Evolutionary conservation across 768 basidiomycete genomes (phyloP).

Genomic region (Lyophyllum decastes): DNA sequence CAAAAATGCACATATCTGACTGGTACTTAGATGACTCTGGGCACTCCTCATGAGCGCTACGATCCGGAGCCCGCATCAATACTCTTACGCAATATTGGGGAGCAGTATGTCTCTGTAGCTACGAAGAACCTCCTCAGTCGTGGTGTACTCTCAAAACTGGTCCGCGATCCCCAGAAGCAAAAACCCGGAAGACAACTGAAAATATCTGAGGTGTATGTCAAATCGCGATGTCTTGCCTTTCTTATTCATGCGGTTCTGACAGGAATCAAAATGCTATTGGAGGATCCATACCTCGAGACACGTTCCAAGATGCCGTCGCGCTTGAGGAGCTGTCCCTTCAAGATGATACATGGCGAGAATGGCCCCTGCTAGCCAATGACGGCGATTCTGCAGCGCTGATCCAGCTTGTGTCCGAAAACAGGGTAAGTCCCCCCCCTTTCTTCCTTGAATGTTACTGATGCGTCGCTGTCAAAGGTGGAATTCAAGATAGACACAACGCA

Average conservation of each 20-base stretch:
- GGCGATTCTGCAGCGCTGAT: constrained; percentile 80
- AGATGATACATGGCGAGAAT: constrained; percentile 64
- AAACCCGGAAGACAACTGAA: constrained; percentile 76
- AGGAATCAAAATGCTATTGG: constrained; percentile 72
- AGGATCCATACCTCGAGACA: constrained; percentile 61
- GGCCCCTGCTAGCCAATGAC: constrained; percentile 79
- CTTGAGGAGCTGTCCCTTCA: constrained; percentile 58
- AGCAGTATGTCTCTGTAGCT: constrained; percentile 55
- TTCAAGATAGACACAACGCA: constrained; percentile 70
- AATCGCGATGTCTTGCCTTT: background rate
- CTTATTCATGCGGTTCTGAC: background rate
- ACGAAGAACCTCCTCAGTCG: constrained; percentile 61
- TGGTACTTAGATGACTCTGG: constrained; percentile 66
- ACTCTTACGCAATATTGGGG: constrained; percentile 58
- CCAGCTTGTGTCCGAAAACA: constrained; percentile 80
- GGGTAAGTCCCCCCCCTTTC: constrained; percentile 40
- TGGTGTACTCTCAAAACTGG: constrained; percentile 65
- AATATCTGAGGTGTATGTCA: constrained; percentile 67
- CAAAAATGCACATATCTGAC: background rate
- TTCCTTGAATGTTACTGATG: background rate
- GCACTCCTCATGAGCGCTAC: constrained; percentile 71
- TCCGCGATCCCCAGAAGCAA: constrained; percentile 60
- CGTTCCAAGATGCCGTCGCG: constrained; percentile 70
- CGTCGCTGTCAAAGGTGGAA: constrained; percentile 51
- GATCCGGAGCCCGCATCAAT: constrained; percentile 56